These are phyloP conservation scores for Astragalus membranaceus DNA, from an alignment of 306 rosid species.

Conservation along the genomic window DNA sequence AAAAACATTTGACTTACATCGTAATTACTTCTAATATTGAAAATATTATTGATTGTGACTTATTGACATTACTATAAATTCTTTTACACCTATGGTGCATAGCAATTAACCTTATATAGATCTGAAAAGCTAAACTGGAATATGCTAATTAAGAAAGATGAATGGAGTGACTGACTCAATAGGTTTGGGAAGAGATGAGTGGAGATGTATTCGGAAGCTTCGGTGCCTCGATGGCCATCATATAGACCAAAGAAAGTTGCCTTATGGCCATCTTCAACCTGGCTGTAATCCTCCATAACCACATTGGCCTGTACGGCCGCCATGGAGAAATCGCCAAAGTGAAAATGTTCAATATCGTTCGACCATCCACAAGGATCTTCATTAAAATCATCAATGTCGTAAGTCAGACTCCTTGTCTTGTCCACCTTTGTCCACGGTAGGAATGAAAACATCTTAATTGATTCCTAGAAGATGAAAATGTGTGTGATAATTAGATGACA, in stretches of 20 bases:
- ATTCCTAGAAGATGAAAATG: no score
- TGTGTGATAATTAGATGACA: no score
- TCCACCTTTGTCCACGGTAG: not conserved
- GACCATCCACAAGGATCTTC: not conserved
- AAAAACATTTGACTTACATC: no score
- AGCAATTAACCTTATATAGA: no score
- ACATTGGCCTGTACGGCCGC: not conserved
- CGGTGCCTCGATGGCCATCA: not conserved
- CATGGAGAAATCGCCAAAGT: not conserved
- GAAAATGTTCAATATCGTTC: not conserved
- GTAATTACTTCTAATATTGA: no score
- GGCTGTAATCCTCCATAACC: not conserved
- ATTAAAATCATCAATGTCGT: not conserved
- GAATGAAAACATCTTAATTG: not conserved
- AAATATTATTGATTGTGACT: no score
- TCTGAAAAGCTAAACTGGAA: no score
- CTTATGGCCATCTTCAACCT: not conserved
- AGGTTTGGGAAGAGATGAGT: not conserved
- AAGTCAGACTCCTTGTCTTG: not conserved
- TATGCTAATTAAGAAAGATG: not conserved
- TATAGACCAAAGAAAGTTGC: not conserved
- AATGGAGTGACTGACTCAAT: not conserved
- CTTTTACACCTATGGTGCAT: no score
- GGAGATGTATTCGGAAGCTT: not conserved
- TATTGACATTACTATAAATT: no score